Percentiles rank a stretch among this genome's conserved stretches.
Evolutionary conservation across 163 green algal species (phyloP).

Genomic region (Volvox carteri): DNA sequence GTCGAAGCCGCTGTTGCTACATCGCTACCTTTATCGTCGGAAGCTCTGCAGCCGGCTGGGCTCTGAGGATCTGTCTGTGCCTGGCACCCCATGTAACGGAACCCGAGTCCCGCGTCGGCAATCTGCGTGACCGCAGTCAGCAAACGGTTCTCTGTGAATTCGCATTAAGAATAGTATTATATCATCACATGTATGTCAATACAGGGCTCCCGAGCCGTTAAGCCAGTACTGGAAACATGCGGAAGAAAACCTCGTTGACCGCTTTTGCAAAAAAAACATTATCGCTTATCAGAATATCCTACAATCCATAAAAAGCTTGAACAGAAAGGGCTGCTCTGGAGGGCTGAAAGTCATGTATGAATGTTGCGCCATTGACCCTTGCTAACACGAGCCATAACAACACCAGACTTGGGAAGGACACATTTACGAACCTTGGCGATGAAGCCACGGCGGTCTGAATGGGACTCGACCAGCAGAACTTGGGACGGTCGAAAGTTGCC

Average conservation of each 20-base stretch:
- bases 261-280: too few species aligned
- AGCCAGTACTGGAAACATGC: not conserved
- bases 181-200: not conserved
- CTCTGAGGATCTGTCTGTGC: not conserved
- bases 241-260: not conserved
- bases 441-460: constrained; percentile 73
- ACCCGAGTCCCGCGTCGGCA: not conserved
- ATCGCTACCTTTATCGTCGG: too few species aligned
- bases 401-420: not conserved
- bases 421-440: constrained; percentile 69
- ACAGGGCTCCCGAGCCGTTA: not conserved
- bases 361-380: too few species aligned
- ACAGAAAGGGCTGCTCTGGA: too few species aligned
- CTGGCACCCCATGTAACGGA: not conserved
- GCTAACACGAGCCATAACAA: not conserved
- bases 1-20: not conserved
- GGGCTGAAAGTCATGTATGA: too few species aligned
- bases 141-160: too few species aligned
- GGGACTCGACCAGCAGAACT: constrained; percentile 63
- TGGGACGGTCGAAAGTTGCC: constrained; percentile 28
- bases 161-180: too few species aligned
- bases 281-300: too few species aligned
- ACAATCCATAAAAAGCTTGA: too few species aligned
- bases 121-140: too few species aligned
- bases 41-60: not conserved